Conservation (phyloP, 1,139 yeast genomes). For the Candida neerlandica region DNA sequence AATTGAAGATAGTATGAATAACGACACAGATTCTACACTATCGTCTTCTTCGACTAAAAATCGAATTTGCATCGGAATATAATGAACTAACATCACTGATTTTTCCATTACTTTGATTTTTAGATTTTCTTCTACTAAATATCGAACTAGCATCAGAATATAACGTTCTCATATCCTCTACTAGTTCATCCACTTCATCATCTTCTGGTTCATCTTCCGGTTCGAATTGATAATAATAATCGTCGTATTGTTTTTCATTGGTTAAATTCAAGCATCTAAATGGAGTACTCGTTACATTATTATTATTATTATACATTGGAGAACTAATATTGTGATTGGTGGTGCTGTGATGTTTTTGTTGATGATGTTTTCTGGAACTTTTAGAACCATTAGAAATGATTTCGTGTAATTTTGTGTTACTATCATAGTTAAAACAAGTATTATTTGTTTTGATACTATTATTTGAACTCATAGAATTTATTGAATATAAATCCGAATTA, state of each 20-base stretch:
- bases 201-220: neutral
- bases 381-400: neutral
- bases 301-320: neutral
- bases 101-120: neutral
- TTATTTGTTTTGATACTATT: neutral
- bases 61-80: neutral
- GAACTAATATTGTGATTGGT: neutral
- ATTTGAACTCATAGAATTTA: neutral
- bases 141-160: slow-evolving; percentile 8
- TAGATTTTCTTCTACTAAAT: slow-evolving; percentile 1
- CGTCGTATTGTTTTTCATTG: slow-evolving; percentile 3
- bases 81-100: neutral
- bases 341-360: neutral
- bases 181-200: neutral
- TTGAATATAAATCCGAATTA: neutral
- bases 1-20: neutral
- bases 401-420: neutral
- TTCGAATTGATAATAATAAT: neutral
- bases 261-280: slow-evolving; percentile 2
- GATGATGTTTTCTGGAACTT: neutral
- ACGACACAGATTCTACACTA: too few species aligned
- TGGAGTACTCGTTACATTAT: too few species aligned
- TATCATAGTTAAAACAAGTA: neutral
- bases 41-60: neutral
- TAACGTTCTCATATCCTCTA: neutral